phyloP scores from a whole-genome alignment of 2,329 filamentous ascomycete genomes.

The Bipolaris sorokiniana region DNA sequence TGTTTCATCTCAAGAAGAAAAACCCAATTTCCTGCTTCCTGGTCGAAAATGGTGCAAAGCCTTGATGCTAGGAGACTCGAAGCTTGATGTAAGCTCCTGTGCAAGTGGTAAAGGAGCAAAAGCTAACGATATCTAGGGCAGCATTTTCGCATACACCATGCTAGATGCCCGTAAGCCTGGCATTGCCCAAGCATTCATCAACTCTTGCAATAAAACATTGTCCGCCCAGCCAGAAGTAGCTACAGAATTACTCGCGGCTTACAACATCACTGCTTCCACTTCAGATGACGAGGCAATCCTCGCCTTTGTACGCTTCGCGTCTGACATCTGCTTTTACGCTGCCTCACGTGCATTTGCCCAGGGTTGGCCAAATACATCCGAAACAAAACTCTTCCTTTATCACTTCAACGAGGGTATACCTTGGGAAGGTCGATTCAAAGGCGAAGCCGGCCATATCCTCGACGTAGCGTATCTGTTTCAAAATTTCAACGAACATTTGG shows the following conservation, averaged over 20 bases:
- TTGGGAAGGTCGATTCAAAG: constrained; percentile 44
- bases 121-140: constrained; percentile 22
- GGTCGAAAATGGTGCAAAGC: constrained; percentile 55
- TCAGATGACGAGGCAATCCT: constrained; percentile 52
- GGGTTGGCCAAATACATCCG: constrained; percentile 38
- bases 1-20: constrained; percentile 34
- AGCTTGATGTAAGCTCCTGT: constrained; percentile 51
- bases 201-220: constrained; percentile 41
- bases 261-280: constrained; percentile 47
- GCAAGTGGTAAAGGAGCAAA: neutral
- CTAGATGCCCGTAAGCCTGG: constrained; percentile 36
- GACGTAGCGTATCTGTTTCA: constrained; percentile 45
- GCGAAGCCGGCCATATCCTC: constrained; percentile 44
- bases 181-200: constrained; percentile 45
- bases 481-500: constrained; percentile 41
- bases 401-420: constrained; percentile 46
- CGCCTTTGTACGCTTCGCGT: constrained; percentile 52
- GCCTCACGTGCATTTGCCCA: constrained; percentile 52
- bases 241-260: constrained; percentile 45
- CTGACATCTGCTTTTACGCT: constrained; percentile 56
- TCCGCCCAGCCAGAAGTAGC: constrained; percentile 29
- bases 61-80: constrained; percentile 57
- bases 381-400: constrained; percentile 41
- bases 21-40: constrained; percentile 37
- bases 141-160: constrained; percentile 34